Evolutionary conservation across 805 yeast species (phyloP), one percentile per base, ranked within the genome.

Genomic region (Saccharomycopsis vini): DNA sequence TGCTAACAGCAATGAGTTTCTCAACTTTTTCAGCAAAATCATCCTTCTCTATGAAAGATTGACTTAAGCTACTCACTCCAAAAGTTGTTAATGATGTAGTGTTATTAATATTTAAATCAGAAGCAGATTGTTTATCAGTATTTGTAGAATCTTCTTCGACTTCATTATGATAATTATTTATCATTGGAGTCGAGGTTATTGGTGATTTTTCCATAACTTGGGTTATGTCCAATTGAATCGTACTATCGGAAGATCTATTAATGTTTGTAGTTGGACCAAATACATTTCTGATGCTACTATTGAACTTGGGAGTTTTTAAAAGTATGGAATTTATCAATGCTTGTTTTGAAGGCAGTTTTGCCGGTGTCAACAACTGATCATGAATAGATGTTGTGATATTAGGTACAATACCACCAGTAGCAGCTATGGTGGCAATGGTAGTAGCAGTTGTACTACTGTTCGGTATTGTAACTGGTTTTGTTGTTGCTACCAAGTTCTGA

Each of bases 171-270:
- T 36, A 13, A 29, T 3, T 4, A 18, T n/a, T 37, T 12, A 32
- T 23, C 4, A 42, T 7, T 10, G 50, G 50, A 10, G 50, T 46
- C 3, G 47, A 43, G 5, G 50, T 43, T 22, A 43, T 40, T 20
- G 50, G 47, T 5, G 42, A 13, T 18, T 45, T 39, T 5, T 24
- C 39, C n/a, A 6, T 24, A 24, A 32, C 42, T 16, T 42, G 45
- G 10, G 47, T 43, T 4, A 44, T 16, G 10, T 46, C 50, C 23
- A 46, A 22, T 42, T 43, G 47, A 20, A 46, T 46, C 3, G 50
- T 46, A 4, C 42, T 16, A 30, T 46, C 50, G 2, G 46, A 43
- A 13, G 42, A 20, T n/a, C 34, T 34, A 19, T 38, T 26, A 21
- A 4, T 28, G 16, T 22, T 21, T 34, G 20, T 16, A 18, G 21